Conservation (phyloP, 805 yeast species). For the Starmera quercuum region DNA sequence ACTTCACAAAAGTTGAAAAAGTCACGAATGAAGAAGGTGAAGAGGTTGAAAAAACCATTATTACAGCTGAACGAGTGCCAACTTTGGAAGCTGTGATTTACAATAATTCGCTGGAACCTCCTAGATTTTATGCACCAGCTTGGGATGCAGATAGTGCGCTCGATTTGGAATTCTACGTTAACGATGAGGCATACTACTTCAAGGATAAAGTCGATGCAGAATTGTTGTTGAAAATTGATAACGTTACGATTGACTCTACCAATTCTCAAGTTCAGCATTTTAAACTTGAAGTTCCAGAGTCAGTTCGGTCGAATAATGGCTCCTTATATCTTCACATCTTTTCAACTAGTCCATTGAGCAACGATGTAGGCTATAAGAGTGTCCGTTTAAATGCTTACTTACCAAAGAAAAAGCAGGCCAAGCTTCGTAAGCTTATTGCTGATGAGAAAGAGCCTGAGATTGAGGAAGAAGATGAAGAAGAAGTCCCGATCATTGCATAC, state of each 20-base stretch:
- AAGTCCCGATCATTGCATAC: conserved; percentile 18
- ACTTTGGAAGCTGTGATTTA: conserved; percentile 15
- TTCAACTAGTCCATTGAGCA: conserved; percentile 12
- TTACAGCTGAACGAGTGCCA: conserved; percentile 3
- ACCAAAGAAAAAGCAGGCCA: conserved; percentile 20
- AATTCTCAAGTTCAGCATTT: conserved; percentile 8
- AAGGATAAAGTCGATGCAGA: conserved; percentile 1
- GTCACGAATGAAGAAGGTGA: conserved; percentile 8
- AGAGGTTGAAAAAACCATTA: not conserved
- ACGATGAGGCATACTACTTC: conserved; percentile 9
- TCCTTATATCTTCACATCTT: conserved; percentile 26
- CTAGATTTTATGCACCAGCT: conserved; percentile 14
- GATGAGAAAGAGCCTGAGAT: conserved; percentile 4
- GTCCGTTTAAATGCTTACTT: conserved; percentile 21
- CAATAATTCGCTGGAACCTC: conserved; percentile 15
- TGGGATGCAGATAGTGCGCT: conserved; percentile 9
- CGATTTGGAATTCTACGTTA: conserved; percentile 16
- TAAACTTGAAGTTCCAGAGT: conserved; percentile 8
- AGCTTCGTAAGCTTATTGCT: conserved; percentile 23
- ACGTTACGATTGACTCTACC: conserved; percentile 4
- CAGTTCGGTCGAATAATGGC: conserved; percentile 21
- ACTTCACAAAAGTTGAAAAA: conserved; percentile 5
- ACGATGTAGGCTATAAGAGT: conserved; percentile 14
- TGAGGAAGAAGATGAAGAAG: conserved; percentile 8
- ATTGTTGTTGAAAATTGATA: conserved; percentile 3